Conservation (phyloP, 2,329 filamentous ascomycete species). For the Orbilia quercus region DNA sequence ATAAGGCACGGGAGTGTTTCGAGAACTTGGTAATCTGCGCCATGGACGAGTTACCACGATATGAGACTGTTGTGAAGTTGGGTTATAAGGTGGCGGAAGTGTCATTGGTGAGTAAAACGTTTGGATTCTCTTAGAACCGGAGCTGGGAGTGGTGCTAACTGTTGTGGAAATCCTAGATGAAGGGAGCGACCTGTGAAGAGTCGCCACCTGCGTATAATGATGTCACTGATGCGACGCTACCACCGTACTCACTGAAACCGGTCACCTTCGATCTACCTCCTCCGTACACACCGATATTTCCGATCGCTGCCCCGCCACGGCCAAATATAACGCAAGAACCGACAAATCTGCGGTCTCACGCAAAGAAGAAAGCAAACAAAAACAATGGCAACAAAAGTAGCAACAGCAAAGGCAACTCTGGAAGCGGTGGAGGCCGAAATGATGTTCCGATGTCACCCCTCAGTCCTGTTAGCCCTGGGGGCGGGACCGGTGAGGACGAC, state of each 20-base stretch:
- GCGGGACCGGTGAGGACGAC: slow-evolving; percentile 34
- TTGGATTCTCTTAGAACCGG: neutral
- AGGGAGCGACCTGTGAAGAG: neutral
- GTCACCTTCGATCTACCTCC: slow-evolving; percentile 24
- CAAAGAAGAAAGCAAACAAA: slow-evolving; percentile 37
- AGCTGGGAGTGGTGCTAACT: slow-evolving; percentile 13
- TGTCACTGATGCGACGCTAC: neutral
- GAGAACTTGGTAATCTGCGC: slow-evolving; percentile 9
- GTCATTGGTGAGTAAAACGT: slow-evolving; percentile 12
- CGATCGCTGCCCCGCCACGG: slow-evolving; percentile 16
- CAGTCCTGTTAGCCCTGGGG: slow-evolving; percentile 42
- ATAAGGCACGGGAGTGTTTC: slow-evolving; percentile 11
- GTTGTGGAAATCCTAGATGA: slow-evolving; percentile 9
- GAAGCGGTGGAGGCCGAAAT: slow-evolving; percentile 27
- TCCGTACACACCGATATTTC: slow-evolving; percentile 28
- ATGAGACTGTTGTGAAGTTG: slow-evolving; percentile 21
- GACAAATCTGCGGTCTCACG: slow-evolving; percentile 43
- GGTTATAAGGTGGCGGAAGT: slow-evolving; percentile 29
- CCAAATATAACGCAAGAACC: slow-evolving; percentile 43
- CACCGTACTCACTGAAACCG: slow-evolving; percentile 21
- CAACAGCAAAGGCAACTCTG: slow-evolving; percentile 23
- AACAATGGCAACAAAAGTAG: neutral
- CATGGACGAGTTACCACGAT: slow-evolving; percentile 38
- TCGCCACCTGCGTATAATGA: slow-evolving; percentile 24
- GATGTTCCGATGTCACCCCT: slow-evolving; percentile 38